These are phyloP conservation scores for Protomyces pachydermus DNA, from an alignment of 1,139 yeast species.

Conservation along the genomic window DNA sequence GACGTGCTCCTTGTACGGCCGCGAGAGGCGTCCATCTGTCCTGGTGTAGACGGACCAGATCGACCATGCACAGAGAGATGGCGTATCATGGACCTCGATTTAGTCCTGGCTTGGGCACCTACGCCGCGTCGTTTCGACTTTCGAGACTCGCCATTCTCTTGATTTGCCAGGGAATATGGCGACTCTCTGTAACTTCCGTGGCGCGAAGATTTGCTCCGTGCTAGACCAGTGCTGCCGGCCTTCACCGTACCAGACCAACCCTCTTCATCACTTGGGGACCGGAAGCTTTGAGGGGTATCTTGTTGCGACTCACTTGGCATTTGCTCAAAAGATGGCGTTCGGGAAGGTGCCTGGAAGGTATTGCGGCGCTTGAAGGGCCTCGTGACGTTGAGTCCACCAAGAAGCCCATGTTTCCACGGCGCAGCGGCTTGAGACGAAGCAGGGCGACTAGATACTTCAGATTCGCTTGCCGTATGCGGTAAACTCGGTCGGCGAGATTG, in stretches of 20 bases:
- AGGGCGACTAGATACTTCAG: neutral
- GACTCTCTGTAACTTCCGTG: neutral
- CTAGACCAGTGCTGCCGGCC: too few relatives aligned
- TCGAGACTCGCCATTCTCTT: neutral
- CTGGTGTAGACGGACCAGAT: neutral
- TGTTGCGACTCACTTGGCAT: neutral
- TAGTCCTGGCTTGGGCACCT: slow-evolving; percentile 1
- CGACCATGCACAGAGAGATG: neutral
- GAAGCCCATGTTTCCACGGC: neutral
- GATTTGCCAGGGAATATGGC: neutral
- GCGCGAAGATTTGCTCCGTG: neutral
- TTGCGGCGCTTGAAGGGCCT: neutral
- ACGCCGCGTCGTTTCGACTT: neutral
- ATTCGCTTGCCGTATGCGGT: neutral
- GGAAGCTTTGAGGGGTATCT: neutral
- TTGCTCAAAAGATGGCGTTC: neutral
- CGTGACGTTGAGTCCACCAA: neutral
- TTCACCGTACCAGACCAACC: neutral
- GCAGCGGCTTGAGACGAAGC: neutral
- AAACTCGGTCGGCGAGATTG: neutral
- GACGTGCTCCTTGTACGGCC: slow-evolving; percentile 20
- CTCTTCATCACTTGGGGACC: neutral
- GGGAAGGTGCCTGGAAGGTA: neutral
- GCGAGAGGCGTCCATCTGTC: neutral
- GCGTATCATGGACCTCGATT: slow-evolving; percentile 11